A percentile compares a stretch with the other conserved stretches of the same genome.
These are phyloP conservation scores for Globisporangium echinulatum DNA, from an alignment of 352 stramenopile genomes.

Conservation along the genomic window DNA sequence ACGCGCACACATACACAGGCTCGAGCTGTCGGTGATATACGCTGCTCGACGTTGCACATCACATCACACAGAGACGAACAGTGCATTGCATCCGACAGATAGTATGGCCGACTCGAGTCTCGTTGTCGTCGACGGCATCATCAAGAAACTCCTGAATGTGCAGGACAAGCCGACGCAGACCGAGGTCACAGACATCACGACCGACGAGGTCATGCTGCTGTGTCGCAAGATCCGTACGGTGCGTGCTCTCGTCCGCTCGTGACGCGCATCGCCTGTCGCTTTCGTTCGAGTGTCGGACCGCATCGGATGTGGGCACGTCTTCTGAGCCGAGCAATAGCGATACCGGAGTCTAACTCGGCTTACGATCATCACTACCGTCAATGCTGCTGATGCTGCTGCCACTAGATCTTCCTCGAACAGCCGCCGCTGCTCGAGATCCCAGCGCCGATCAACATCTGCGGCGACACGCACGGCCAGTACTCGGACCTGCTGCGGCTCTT, in stretches of 20 bases:
- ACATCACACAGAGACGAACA: not conserved
- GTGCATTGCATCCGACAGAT: not conserved
- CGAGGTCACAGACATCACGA: slow-evolving; percentile 68
- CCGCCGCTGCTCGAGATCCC: slow-evolving; percentile 91
- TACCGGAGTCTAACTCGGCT: too few species aligned
- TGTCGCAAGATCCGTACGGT: slow-evolving; percentile 76
- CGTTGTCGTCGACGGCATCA: slow-evolving; percentile 47
- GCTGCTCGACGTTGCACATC: too few species aligned
- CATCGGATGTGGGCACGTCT: not conserved
- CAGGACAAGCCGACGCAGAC: slow-evolving; percentile 54
- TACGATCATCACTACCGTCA: too few species aligned
- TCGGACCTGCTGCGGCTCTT: slow-evolving; percentile 98
- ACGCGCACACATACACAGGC: not conserved
- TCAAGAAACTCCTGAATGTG: slow-evolving; percentile 52
- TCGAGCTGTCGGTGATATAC: too few species aligned
- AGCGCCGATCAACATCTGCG: slow-evolving; percentile 92
- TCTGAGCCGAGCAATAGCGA: too few species aligned
- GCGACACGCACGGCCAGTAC: slow-evolving; percentile 97
- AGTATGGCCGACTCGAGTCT: slow-evolving; percentile 50
- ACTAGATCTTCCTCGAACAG: slow-evolving; percentile 79
- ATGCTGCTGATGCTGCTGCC: not conserved
- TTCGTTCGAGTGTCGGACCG: not conserved
- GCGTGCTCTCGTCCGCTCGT: not conserved
- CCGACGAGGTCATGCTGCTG: slow-evolving; percentile 68
- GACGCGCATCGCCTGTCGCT: not conserved